A percentile compares a stretch with the other conserved stretches of the same genome.
These are phyloP conservation scores for Populus alba DNA, from an alignment of 345 rosid genomes.

Conservation along the genomic window DNA sequence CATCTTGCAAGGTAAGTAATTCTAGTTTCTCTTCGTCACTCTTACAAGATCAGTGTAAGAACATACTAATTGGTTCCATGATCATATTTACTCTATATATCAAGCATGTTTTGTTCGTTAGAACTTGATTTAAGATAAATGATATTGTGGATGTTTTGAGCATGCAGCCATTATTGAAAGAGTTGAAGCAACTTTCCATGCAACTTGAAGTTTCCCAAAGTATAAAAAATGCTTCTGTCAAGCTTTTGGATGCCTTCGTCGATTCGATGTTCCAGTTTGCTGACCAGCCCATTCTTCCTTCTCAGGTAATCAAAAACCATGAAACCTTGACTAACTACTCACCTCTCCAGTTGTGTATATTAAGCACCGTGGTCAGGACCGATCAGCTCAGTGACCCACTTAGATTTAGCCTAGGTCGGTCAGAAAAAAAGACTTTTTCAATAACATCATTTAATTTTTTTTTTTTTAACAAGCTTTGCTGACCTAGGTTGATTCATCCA, in stretches of 20 bases:
- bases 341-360: too few species aligned
- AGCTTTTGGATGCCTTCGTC: slow-evolving; percentile 37
- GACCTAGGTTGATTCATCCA: too few species aligned
- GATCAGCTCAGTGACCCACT: background rate
- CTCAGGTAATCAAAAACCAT: slow-evolving; percentile 27
- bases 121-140: background rate
- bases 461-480: too few species aligned
- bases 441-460: too few species aligned
- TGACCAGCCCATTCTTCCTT: slow-evolving; percentile 42
- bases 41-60: background rate
- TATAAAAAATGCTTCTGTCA: slow-evolving; percentile 19
- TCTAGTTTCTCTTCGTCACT: background rate
- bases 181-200: slow-evolving; percentile 20
- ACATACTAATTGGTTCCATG: background rate
- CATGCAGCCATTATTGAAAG: slow-evolving; percentile 28
- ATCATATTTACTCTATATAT: background rate
- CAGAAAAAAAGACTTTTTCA: too few species aligned
- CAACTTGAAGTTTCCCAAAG: slow-evolving; percentile 15
- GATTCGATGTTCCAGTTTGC: slow-evolving; percentile 38
- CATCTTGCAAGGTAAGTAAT: background rate
- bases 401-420: too few species aligned
- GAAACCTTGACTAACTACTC: background rate
- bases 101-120: background rate
- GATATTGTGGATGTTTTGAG: background rate
- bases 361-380: background rate